Base-by-base conservation (phyloP, 371 early-diverging fungal genomes). In the Mucor racemosus region DNA sequence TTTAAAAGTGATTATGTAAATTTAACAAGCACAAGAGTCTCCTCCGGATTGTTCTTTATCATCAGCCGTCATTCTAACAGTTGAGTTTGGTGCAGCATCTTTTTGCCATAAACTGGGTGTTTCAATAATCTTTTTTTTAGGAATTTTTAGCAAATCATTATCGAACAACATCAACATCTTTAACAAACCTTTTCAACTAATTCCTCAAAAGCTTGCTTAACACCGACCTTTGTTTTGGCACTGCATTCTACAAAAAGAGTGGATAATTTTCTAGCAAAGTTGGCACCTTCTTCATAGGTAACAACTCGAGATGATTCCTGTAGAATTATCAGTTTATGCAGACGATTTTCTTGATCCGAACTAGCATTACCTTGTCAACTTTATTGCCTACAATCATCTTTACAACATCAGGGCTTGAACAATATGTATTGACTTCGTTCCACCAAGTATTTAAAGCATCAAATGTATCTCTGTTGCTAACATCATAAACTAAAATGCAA, bases 311-410 rank as follows among this genome's bases (percentile, higher is more conserved):
- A 88, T 3, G 86, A 76, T 71, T 91, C 94, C 89, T 88, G 40
- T 54, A 14, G 35, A 9, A 40, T 21, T 26, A 5, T 26, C 14
- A 53, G 19, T 36, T 36, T 39, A 41, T 19, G 35, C 46, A 33
- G 8, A 39, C 41, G 15, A 55, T 9, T 44, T 7, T 17, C 7
- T 17, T 44, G 44, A 44, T 44, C 44, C 44, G 17, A 10, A 44
- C 44, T n/a, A n/a, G 3, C 3, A 6, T 50, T 75, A 88, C 93
- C 86, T 95, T 95, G 78, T 99, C 99, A 38, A 94, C 90, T 79
- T 99, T 99, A 81, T 99, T 99, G 54, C 98, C 99, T 15, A 99
- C 94, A 76, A 99, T 90, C 92, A 98, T 98, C 80, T 94, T 95
- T 44, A 98, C 92, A 33, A 96, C 92, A 50, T 94, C 91, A 59